Conservation (phyloP, 2,329 filamentous ascomycete species). For the Diaporthe ilicicola region DNA sequence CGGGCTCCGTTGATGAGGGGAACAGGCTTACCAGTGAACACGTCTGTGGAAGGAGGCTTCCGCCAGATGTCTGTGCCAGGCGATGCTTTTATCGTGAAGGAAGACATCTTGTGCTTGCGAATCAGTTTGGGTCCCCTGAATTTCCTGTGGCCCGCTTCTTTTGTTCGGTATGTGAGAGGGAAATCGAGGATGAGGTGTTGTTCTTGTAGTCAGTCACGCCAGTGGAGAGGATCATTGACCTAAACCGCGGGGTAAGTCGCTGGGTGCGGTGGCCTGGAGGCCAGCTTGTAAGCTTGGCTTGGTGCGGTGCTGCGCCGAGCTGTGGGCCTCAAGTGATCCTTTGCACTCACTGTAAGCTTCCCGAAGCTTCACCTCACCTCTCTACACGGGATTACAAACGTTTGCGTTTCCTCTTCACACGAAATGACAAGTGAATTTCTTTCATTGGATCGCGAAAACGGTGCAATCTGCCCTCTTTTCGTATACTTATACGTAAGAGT, state of each 20-base stretch:
- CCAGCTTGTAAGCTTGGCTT: neutral
- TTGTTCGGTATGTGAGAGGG: too few relatives aligned
- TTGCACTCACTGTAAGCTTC: neutral
- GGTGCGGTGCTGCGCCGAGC: neutral
- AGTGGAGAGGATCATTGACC: neutral
- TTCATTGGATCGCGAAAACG: neutral
- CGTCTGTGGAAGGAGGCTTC: slow-evolving; percentile 71
- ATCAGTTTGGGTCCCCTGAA: neutral
- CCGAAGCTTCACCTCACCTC: neutral
- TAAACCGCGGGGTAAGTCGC: neutral
- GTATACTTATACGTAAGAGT: neutral
- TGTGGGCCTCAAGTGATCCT: slow-evolving; percentile 7
- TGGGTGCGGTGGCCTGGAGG: neutral
- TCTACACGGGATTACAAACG: too few relatives aligned
- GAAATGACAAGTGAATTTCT: neutral
- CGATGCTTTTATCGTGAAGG: slow-evolving; percentile 62
- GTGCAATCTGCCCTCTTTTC: neutral
- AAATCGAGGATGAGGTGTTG: neutral
- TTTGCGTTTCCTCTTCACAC: neutral
- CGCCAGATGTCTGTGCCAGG: slow-evolving; percentile 80
- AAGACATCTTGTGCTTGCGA: slow-evolving; percentile 29
- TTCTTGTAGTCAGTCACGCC: neutral
- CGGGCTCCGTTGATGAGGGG: slow-evolving; percentile 2
- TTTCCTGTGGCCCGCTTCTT: neutral
- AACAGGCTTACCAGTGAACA: slow-evolving; percentile 64